A percentile compares a stretch with the other conserved stretches of the same genome.
Conservation (phyloP, 257 asterid genomes). For the Ajuga chamaepitys region DNA sequence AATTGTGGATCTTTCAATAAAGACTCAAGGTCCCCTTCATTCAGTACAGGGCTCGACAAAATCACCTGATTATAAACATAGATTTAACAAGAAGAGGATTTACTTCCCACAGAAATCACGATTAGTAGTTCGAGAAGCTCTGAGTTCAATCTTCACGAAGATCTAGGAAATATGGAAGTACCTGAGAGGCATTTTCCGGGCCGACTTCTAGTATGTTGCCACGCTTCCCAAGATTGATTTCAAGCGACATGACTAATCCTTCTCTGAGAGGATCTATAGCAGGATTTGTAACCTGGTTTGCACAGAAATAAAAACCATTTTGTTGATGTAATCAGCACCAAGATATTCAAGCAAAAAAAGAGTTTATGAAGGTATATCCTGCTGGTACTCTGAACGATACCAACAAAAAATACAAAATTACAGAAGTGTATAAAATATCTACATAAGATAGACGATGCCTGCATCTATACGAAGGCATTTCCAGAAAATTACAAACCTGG, state of each 20-base stretch:
- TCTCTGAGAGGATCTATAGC: constrained; percentile 99
- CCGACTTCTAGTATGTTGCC: constrained; percentile 93
- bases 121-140: not conserved
- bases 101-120: constrained; percentile 6
- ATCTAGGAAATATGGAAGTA: constrained; percentile 18
- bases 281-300: constrained; percentile 89
- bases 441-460: not conserved
- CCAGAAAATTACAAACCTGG: constrained; percentile 51
- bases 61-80: constrained; percentile 54
- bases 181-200: constrained; percentile 97
- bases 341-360: not conserved
- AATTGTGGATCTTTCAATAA: constrained; percentile 74
- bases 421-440: not conserved
- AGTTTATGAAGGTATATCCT: not conserved
- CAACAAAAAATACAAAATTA: not conserved
- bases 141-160: constrained; percentile 12
- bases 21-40: constrained; percentile 94
- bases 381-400: not conserved
- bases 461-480: not conserved
- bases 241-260: constrained; percentile 98
- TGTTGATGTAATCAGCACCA: constrained; percentile 8
- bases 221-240: constrained; percentile 94
- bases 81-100: not conserved
- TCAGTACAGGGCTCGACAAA: constrained; percentile 81
- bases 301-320: constrained; percentile 10